Base-by-base conservation (phyloP, 257 asterid genomes). In the Fraxinus anomala region DNA sequence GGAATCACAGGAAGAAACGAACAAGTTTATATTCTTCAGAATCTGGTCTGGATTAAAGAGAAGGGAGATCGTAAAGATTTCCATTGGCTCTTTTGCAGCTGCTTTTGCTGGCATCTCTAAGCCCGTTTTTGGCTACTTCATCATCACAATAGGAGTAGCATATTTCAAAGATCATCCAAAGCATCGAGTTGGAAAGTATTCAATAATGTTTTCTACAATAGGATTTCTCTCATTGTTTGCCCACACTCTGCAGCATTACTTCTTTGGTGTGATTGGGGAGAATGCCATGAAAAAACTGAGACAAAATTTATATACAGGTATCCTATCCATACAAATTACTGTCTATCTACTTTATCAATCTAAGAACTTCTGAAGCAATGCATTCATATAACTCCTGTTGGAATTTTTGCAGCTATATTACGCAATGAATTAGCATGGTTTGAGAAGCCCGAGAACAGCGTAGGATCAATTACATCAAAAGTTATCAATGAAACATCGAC, bases 101-200 rank as follows among this genome's bases (percentile, higher is more conserved):
- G 97, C 94, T 79, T 73, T 91, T 73, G 90, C 97, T 13, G 91
- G 96, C 81, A 83, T 92, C 78, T 91, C 97, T 36, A 92, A 90
- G 82, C 97, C 97, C 1, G 73, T 92, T 31, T 89, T 92, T 72
- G 96, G 97, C 39, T 92, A 47, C 91, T 92, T 84, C 91, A 89
- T 92, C 86, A 89, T 92, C 54, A 92, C 97, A 72, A 92, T 92
- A 82, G 96, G 97, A 85, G 96, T 91, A 63, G 92, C 91, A 36
- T 92, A 91, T 83, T 91, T 81, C 82, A 71, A 84, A 21, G 33
- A 79, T 51, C 74, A 91, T 73, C 73, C 96, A 31, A 77, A 85
- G 92, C 82, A 77, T 59, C 24, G 42, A 80, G 97, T 92, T 49
- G 94, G 90, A 76, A 68, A 51, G 81, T 90, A 87, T 82, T 85